phyloP scores from a whole-genome alignment of 2,329 filamentous ascomycete species.

The Spiromastix sp. region DNA sequence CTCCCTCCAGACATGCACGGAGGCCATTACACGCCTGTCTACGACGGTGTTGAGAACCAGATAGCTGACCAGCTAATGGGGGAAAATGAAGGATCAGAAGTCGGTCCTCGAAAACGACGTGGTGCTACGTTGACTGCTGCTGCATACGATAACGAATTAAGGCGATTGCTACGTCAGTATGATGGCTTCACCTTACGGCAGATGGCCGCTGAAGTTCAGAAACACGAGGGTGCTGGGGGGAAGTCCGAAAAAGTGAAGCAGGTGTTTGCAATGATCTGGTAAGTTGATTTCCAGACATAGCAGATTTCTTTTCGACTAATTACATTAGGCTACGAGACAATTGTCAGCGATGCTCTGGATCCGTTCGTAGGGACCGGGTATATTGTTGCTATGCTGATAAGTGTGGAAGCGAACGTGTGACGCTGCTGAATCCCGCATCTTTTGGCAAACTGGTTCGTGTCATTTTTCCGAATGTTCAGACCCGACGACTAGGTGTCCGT shows the following conservation, averaged over 20 bases:
- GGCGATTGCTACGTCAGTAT: slow-evolving; percentile 37
- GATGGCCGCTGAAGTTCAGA: slow-evolving; percentile 39
- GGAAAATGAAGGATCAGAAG: slow-evolving; percentile 34
- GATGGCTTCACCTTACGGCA: slow-evolving; percentile 35
- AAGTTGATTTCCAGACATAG: slow-evolving; percentile 13
- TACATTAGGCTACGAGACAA: slow-evolving; percentile 35
- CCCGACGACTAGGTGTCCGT: slow-evolving; percentile 78
- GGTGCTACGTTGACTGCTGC: slow-evolving; percentile 35
- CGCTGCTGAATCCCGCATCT: slow-evolving; percentile 89
- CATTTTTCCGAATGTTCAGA: slow-evolving; percentile 91
- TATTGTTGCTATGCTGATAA: slow-evolving; percentile 92
- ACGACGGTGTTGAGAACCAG: slow-evolving; percentile 33
- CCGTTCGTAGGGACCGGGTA: slow-evolving; percentile 83
- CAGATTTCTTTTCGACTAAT: slow-evolving; percentile 4
- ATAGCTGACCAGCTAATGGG: slow-evolving; percentile 30
- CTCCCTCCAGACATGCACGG: slow-evolving; percentile 21
- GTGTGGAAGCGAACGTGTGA: slow-evolving; percentile 87
- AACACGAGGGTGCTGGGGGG: slow-evolving; percentile 38
- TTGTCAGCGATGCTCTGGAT: slow-evolving; percentile 41
- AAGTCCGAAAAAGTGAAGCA: slow-evolving; percentile 43
- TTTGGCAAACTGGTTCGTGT: slow-evolving; percentile 96
- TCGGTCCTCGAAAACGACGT: slow-evolving; percentile 34
- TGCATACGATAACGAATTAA: slow-evolving; percentile 40
- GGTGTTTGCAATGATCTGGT: slow-evolving; percentile 44
- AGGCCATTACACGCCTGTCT: slow-evolving; percentile 29